Conservation (phyloP, 106 monocot genomes). For the Chionographis japonica region DNA sequence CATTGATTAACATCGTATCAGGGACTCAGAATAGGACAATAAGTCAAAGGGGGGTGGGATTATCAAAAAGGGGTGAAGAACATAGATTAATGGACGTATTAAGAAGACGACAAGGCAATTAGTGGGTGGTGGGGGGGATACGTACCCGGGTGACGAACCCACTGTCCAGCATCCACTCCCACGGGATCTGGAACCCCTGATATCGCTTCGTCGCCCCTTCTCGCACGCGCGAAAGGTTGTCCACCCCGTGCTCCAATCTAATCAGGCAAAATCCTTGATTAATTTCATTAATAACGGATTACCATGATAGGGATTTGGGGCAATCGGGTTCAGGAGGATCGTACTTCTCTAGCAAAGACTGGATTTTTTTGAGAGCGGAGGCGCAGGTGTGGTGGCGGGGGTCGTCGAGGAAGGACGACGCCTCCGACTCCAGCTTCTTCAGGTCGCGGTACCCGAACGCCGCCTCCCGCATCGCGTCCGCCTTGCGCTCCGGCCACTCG, state of each 20-base stretch:
- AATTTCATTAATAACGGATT: background rate
- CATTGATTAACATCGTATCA: too few species aligned
- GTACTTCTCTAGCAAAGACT: constrained; percentile 84
- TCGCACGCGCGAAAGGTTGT: constrained; percentile 65
- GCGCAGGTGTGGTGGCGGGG: constrained; percentile 65
- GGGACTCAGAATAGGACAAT: too few species aligned
- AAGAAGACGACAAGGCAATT: background rate
- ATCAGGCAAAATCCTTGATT: background rate
- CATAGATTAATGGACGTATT: too few species aligned
- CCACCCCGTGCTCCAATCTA: constrained; percentile 89
- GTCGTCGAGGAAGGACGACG: constrained; percentile 55
- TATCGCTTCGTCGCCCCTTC: constrained; percentile 68
- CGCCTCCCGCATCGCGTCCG: constrained; percentile 93
- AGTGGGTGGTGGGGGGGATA: background rate
- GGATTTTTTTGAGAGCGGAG: constrained; percentile 82
- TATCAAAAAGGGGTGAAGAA: too few species aligned
- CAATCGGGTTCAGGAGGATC: background rate
- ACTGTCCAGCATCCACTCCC: constrained; percentile 87
- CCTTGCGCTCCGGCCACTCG: constrained; percentile 95
- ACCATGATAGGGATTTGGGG: too few species aligned
- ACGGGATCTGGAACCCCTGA: constrained; percentile 72
- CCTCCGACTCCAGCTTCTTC: constrained; percentile 78
- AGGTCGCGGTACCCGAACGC: constrained; percentile 92
- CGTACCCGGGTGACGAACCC: constrained; percentile 78
- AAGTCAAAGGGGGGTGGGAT: too few species aligned